Conservation (phyloP, 768 basidiomycete genomes). For the Polyporus arcularius region DNA sequence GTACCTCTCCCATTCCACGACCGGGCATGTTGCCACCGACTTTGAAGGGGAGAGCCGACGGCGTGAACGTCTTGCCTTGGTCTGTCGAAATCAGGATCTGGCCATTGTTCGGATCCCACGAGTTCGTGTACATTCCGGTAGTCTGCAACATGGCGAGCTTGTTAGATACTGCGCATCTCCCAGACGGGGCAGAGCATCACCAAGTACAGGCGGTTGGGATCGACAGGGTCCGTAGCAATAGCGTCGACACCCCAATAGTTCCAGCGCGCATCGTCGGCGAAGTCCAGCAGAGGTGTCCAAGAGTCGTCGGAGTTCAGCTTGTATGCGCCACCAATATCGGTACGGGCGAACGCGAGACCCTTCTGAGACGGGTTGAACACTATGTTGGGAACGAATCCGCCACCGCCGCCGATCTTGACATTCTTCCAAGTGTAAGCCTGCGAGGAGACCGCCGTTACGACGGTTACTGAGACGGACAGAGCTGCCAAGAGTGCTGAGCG, state of each 20-base stretch:
- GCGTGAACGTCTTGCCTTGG: slow-evolving; percentile 54
- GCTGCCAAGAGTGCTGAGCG: slow-evolving; percentile 25
- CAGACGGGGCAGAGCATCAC: slow-evolving; percentile 25
- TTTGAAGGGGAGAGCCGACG: slow-evolving; percentile 60
- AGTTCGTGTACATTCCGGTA: slow-evolving; percentile 64
- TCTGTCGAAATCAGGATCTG: slow-evolving; percentile 63
- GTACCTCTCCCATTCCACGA: slow-evolving; percentile 63
- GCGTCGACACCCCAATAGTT: slow-evolving; percentile 46
- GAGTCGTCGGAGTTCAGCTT: slow-evolving; percentile 59
- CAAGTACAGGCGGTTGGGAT: slow-evolving; percentile 55
- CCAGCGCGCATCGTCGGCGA: slow-evolving; percentile 50
- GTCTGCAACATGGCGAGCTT: slow-evolving; percentile 35
- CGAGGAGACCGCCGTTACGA: slow-evolving; percentile 43
- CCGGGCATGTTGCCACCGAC: slow-evolving; percentile 73
- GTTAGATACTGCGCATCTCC: not conserved
- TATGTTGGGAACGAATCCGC: slow-evolving; percentile 57
- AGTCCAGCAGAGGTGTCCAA: slow-evolving; percentile 66
- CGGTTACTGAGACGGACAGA: slow-evolving; percentile 34
- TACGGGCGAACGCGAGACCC: slow-evolving; percentile 66
- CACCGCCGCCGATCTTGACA: slow-evolving; percentile 53
- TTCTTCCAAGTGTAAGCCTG: slow-evolving; percentile 64
- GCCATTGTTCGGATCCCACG: slow-evolving; percentile 63
- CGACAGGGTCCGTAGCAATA: slow-evolving; percentile 62
- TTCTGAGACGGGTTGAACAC: slow-evolving; percentile 62
- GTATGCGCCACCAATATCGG: slow-evolving; percentile 69